phyloP scores from a whole-genome alignment of 805 yeast genomes.

The Wickerhamomyces chaumierensis region DNA sequence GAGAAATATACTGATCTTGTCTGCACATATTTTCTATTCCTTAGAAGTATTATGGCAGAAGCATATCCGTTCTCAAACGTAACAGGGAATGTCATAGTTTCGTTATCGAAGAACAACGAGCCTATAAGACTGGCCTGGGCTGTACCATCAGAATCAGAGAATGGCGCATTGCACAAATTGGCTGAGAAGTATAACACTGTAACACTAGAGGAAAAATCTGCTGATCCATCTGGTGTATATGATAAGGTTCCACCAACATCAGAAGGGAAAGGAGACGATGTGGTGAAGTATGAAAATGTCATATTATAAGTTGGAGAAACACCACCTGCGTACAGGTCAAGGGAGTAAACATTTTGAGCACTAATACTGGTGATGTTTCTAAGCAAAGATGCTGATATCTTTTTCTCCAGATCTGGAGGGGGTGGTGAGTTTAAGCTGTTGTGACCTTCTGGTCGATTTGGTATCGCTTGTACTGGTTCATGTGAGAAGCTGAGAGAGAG shows the following conservation, averaged over 20 bases:
- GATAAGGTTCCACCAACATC: background rate
- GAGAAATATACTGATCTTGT: background rate
- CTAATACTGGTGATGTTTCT: background rate
- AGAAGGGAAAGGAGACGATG: background rate
- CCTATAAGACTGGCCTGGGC: constrained; percentile 1
- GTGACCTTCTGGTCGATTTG: no score
- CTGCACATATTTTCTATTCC: background rate
- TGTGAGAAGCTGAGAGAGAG: no score
- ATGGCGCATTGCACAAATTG: background rate
- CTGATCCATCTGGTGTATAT: background rate
- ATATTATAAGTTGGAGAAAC: background rate
- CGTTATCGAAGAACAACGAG: constrained; percentile 19
- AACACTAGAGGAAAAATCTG: background rate
- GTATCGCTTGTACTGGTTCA: no score
- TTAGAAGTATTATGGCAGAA: background rate
- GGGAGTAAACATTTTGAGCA: background rate
- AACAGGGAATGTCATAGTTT: background rate
- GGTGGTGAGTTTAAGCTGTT: no score
- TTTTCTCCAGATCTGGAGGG: no score
- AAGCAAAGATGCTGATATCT: no score
- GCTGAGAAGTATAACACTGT: background rate
- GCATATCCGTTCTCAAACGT: background rate
- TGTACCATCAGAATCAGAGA: constrained; percentile 1
- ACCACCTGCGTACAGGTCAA: background rate
- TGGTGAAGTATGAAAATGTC: background rate